Conservation (phyloP, 371 early-diverging fungal species). For the Saksenaea vasiformis region DNA sequence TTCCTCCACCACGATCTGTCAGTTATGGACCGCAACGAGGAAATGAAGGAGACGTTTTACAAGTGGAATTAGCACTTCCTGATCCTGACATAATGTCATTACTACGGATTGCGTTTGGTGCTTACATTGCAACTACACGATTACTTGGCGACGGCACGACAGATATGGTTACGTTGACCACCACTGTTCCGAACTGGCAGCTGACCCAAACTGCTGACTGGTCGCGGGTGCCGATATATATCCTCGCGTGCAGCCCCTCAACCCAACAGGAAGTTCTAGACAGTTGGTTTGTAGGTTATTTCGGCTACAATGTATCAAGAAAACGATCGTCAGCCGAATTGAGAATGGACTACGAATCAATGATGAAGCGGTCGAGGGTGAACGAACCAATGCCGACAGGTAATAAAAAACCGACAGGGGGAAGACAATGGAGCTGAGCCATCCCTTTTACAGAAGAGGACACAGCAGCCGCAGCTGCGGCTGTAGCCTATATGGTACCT, state of each 20-base stretch:
- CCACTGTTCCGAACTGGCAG: conserved; percentile 19
- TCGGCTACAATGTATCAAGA: conserved; percentile 20
- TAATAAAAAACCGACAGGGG: background rate
- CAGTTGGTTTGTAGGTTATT: conserved; percentile 30
- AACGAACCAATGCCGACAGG: conserved; percentile 3
- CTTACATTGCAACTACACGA: conserved; percentile 20
- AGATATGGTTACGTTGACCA: conserved; percentile 14
- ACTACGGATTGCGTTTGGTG: conserved; percentile 25
- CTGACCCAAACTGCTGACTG: conserved; percentile 22
- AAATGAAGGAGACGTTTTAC: conserved; percentile 19
- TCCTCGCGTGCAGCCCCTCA: conserved; percentile 15
- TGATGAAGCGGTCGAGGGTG: conserved; percentile 4
- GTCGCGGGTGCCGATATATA: conserved; percentile 23
- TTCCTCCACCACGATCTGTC: conserved; percentile 21
- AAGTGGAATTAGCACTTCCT: conserved; percentile 15
- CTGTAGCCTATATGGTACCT: conserved; percentile 14
- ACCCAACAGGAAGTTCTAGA: conserved; percentile 19
- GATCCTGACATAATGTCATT: conserved; percentile 11
- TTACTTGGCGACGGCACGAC: conserved; percentile 18
- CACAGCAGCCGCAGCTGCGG: background rate
- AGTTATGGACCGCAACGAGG: conserved; percentile 23
- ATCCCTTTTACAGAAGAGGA: background rate
- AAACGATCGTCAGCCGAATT: conserved; percentile 27
- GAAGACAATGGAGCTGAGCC: background rate
- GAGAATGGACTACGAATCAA: conserved; percentile 1